A percentile compares a stretch with the other conserved stretches of the same genome.
These are phyloP conservation scores for Xylaria sp. DNA, from an alignment of 2,329 filamentous ascomycete species.

Conservation along the genomic window DNA sequence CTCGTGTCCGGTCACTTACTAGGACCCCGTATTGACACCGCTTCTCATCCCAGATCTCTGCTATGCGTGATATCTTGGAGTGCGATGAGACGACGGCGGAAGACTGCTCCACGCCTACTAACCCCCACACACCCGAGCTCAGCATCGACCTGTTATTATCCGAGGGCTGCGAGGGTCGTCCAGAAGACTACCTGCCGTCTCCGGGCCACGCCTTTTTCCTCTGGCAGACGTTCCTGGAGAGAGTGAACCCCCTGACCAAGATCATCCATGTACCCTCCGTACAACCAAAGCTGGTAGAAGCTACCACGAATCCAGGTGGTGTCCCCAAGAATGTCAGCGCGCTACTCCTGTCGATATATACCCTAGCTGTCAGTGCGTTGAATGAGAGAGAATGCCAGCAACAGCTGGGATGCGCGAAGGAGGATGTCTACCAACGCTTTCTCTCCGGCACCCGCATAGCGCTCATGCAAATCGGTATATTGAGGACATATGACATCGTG, in stretches of 20 bases:
- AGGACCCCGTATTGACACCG: not conserved
- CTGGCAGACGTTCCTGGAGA: constrained; percentile 70
- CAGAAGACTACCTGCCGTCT: constrained; percentile 56
- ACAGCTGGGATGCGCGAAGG: constrained; percentile 46
- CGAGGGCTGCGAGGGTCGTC: constrained; percentile 36
- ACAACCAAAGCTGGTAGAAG: constrained; percentile 60
- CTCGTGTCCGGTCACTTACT: not conserved
- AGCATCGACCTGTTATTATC: constrained; percentile 48
- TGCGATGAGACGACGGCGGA: constrained; percentile 43
- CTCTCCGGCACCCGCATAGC: constrained; percentile 47
- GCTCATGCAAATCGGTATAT: constrained; percentile 50
- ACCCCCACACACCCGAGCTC: constrained; percentile 47
- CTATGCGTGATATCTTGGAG: constrained; percentile 55
- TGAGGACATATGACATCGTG: constrained; percentile 53
- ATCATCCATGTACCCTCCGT: constrained; percentile 66
- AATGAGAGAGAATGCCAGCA: constrained; percentile 49
- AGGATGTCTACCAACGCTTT: constrained; percentile 47
- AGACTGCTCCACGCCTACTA: constrained; percentile 38
- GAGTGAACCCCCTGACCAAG: constrained; percentile 58
- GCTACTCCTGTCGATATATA: constrained; percentile 61
- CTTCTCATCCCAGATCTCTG: constrained; percentile 41
- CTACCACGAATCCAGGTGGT: constrained; percentile 49
- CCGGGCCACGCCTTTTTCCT: constrained; percentile 62
- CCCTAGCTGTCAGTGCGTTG: constrained; percentile 53
- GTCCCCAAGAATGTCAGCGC: constrained; percentile 56